A percentile compares a stretch with the other conserved stretches of the same genome.
Evolutionary conservation across 352 stramenopile genomes (phyloP).

Genomic region (Pythium monospermum): DNA sequence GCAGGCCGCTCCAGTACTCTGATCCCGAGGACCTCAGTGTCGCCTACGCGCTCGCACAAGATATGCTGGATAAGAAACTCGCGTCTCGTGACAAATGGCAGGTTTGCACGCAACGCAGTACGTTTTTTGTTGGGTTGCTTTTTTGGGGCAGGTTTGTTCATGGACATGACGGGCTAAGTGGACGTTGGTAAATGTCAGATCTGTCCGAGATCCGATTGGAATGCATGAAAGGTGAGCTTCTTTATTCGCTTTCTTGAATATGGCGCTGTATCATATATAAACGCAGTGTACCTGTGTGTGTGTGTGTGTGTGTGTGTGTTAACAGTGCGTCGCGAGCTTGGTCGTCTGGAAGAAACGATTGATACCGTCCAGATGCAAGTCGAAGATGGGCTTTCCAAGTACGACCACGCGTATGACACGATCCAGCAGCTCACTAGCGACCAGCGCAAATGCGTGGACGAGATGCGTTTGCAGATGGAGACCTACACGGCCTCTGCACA

Average conservation of each 20-base stretch:
- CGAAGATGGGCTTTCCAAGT: conserved; percentile 17
- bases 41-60: conserved; percentile 13
- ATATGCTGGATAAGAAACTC: conserved; percentile 20
- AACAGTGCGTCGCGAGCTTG: conserved; percentile 37
- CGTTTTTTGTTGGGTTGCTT: conserved; percentile 4
- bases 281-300: not conserved
- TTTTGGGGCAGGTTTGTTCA: not conserved
- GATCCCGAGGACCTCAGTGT: conserved; percentile 19
- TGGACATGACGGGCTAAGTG: not conserved
- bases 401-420: conserved; percentile 8
- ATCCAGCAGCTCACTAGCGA: conserved; percentile 7
- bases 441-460: conserved; percentile 4
- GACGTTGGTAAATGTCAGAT: conserved; percentile 10
- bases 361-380: conserved; percentile 33
- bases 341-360: conserved; percentile 31
- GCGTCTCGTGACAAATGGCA: conserved; percentile 28
- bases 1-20: too few relatives aligned
- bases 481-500: conserved; percentile 5
- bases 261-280: not conserved
- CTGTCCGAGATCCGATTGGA: conserved; percentile 26
- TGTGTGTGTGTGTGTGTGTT: not conserved
- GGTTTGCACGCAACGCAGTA: conserved; percentile 28
- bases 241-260: not conserved
- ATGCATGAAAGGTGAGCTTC: conserved; percentile 27
- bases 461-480: conserved; percentile 2